phyloP scores from a whole-genome alignment of 192 early-diverging fungal genomes.

The Mortierella alpina region DNA sequence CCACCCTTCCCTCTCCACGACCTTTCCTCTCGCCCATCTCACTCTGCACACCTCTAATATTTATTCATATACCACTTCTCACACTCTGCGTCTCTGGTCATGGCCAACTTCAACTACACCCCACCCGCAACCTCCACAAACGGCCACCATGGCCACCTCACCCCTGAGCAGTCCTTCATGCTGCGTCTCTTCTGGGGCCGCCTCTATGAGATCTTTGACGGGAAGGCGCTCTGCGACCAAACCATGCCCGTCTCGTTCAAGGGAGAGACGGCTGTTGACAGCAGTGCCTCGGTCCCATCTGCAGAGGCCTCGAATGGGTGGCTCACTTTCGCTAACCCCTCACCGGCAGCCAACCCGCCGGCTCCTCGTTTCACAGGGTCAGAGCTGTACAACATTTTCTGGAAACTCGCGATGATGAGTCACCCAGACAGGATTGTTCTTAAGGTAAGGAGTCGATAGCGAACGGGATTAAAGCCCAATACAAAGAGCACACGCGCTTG shows the following conservation, averaged over 20 bases:
- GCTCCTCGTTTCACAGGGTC: conserved; percentile 29
- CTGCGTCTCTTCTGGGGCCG: conserved; percentile 47
- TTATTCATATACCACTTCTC: not conserved
- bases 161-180: conserved; percentile 36
- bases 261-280: conserved; percentile 27
- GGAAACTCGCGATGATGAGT: conserved; percentile 46
- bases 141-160: conserved; percentile 46
- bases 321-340: conserved; percentile 8
- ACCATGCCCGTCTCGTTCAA: conserved; percentile 40
- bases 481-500: not conserved
- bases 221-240: conserved; percentile 42
- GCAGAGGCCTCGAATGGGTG: conserved; percentile 25
- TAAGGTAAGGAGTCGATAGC: conserved; percentile 23
- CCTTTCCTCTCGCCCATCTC: not conserved
- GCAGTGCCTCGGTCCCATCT: not conserved
- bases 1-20: not conserved
- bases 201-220: conserved; percentile 56
- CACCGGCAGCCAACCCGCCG: not conserved
- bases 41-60: not conserved
- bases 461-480: not conserved
- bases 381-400: conserved; percentile 28
- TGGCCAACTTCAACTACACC: conserved; percentile 6
- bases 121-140: conserved; percentile 27
- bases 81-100: not conserved
- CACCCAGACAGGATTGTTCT: conserved; percentile 45